Evolutionary conservation across 805 yeast genomes (phyloP), one percentile per base, ranked within the genome.

Genomic region (Kockiozyma suomiensis): DNA sequence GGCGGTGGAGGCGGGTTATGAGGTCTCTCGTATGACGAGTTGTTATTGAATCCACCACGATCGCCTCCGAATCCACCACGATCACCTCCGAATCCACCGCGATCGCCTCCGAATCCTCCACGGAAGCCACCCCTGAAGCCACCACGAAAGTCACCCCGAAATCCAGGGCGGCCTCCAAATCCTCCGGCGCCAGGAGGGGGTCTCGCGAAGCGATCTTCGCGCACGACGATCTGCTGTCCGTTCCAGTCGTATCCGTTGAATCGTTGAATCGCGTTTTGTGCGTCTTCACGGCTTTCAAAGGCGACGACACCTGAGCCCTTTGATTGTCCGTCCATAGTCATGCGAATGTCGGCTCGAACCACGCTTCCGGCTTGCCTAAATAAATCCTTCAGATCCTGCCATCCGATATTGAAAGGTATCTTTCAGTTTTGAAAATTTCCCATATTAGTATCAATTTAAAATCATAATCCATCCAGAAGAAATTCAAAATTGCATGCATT

Each of bases 351-450:
- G 1, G 97, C 96, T 56, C 94, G 84, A 23, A 81, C 77, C n/a
- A 92, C 88, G 53, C 78, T 81, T 32, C 97, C 97, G 61, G 82
- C 85, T 49, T 80, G 81, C 67, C 88, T 81, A 81, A 92, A 89
- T 69, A 91, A 76, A 70, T 91, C 97, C 72, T 91, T 89, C 68
- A 92, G 79, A 50, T 87, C 88, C 72, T 87, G 90, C 96, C 97
- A 89, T 65, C 82, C 84, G 43, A 83, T 78, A n/a, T 87, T 81
- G 76, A 81, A 90, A 19, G 98, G 97, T 64, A 92, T 76, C 72
- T 92, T 90, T 33, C 89, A 89, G 45, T 7, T 30, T 30, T 10
- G 33, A 30, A 30, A 89, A 84, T 73, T 87, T 89, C 42, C 90
- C 79, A 54, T 72, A 55, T 56, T 50, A 61, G 58, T 54, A 33